These are phyloP conservation scores for Paxillus rubicundulus DNA, from an alignment of 768 basidiomycete genomes.

Conservation along the genomic window DNA sequence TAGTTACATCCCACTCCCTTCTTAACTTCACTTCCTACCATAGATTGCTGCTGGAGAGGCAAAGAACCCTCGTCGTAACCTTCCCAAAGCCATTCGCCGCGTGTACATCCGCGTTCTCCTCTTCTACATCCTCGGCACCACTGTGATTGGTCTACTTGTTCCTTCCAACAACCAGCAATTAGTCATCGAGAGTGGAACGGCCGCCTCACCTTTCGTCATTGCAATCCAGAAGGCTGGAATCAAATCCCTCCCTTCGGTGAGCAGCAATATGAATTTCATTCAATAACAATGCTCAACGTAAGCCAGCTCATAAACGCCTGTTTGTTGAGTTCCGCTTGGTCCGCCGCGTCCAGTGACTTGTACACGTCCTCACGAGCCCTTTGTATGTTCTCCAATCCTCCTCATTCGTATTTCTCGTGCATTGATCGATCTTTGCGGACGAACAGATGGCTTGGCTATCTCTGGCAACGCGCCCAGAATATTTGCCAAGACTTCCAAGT, in stretches of 20 bases:
- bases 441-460: slow-evolving; percentile 72
- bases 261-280: slow-evolving; percentile 17
- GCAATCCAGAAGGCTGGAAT: slow-evolving; percentile 88
- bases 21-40: slow-evolving; percentile 5
- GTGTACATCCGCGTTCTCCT: slow-evolving; percentile 79
- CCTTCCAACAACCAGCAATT: slow-evolving; percentile 65
- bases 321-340: slow-evolving; percentile 88
- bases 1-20: background rate
- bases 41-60: slow-evolving; percentile 89
- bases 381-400: slow-evolving; percentile 46
- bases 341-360: slow-evolving; percentile 84
- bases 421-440: background rate
- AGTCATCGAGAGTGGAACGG: slow-evolving; percentile 49
- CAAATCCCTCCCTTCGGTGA: slow-evolving; percentile 73
- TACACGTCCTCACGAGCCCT: slow-evolving; percentile 88
- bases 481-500: slow-evolving; percentile 65
- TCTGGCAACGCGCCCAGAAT: slow-evolving; percentile 80
- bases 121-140: slow-evolving; percentile 69
- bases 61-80: slow-evolving; percentile 75
- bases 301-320: slow-evolving; percentile 74
- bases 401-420: background rate
- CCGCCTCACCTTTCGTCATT: slow-evolving; percentile 87
- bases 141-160: slow-evolving; percentile 80
- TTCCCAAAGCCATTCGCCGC: slow-evolving; percentile 55
- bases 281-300: background rate